Evolutionary conservation across 768 basidiomycete genomes (phyloP).

Genomic region (Tylopilus sp.): DNA sequence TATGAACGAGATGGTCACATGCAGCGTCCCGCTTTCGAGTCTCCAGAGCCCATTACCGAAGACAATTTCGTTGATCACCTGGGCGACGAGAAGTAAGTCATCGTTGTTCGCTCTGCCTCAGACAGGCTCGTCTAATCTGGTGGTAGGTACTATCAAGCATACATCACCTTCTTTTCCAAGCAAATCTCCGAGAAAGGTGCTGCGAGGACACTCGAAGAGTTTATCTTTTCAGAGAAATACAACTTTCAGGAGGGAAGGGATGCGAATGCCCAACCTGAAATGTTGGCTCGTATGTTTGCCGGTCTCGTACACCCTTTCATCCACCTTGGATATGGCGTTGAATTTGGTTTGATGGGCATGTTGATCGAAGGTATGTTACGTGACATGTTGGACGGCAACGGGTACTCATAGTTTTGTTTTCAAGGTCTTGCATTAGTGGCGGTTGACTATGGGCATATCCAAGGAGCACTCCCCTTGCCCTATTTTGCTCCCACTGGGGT

Average conservation of each 20-base stretch:
- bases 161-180: constrained; percentile 25
- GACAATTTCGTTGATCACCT: constrained; percentile 24
- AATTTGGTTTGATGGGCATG: constrained; percentile 62
- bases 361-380: constrained; percentile 51
- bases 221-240: constrained; percentile 31
- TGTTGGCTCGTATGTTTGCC: constrained; percentile 48
- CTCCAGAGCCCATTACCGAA: constrained; percentile 25
- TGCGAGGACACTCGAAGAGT: constrained; percentile 19
- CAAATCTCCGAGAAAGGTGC: constrained; percentile 18
- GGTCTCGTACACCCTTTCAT: constrained; percentile 63
- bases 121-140: not conserved
- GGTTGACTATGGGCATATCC: constrained; percentile 32
- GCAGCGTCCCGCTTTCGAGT: constrained; percentile 23
- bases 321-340: constrained; percentile 57
- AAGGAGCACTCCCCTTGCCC: constrained; percentile 29
- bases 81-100: constrained; percentile 23
- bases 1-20: constrained; percentile 19
- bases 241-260: constrained; percentile 19
- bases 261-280: constrained; percentile 37
- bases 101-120: not conserved
- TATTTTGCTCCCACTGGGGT: constrained; percentile 4
- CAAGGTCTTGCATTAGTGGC: constrained; percentile 26
- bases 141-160: constrained; percentile 26
- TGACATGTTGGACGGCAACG: not conserved
- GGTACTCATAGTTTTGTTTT: not conserved